A percentile compares a stretch with the other conserved stretches of the same genome.
Evolutionary conservation across 768 basidiomycete genomes (phyloP).

Genomic region (Suillus weaverae): DNA sequence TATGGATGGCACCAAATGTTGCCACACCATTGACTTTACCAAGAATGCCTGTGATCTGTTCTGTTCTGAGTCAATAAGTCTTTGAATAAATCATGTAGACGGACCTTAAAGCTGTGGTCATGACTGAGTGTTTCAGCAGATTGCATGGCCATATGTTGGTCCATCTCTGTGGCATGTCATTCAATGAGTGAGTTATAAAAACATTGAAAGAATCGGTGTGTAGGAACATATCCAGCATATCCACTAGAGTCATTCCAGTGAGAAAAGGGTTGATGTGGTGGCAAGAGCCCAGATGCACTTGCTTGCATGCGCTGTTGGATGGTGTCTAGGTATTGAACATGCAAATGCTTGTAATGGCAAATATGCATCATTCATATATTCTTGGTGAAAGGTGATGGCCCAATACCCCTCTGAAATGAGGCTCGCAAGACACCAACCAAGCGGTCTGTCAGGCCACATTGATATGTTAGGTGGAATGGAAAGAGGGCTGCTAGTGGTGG

Average conservation of each 20-base stretch:
- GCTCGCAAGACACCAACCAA: slow-evolving; percentile 18
- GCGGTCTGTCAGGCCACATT: slow-evolving; percentile 20
- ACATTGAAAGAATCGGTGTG: slow-evolving; percentile 18
- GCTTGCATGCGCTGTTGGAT: neutral
- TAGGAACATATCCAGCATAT: slow-evolving; percentile 24
- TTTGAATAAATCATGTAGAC: too few relatives aligned
- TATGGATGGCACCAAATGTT: slow-evolving; percentile 28
- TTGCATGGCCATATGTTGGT: slow-evolving; percentile 30
- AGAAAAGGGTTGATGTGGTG: slow-evolving; percentile 6
- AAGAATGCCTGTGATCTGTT: slow-evolving; percentile 32
- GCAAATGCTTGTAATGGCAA: slow-evolving; percentile 18
- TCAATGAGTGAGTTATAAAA: slow-evolving; percentile 30
- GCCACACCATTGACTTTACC: slow-evolving; percentile 25
- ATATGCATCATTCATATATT: slow-evolving; percentile 19
- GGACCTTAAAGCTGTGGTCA: slow-evolving; percentile 31
- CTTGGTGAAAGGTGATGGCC: slow-evolving; percentile 27
- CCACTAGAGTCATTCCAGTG: slow-evolving; percentile 12
- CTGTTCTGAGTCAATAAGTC: too few relatives aligned
- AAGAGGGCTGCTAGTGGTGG: slow-evolving; percentile 22
- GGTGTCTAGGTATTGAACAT: slow-evolving; percentile 9
- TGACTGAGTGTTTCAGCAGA: slow-evolving; percentile 16
- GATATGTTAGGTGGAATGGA: slow-evolving; percentile 20
- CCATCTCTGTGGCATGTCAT: slow-evolving; percentile 14
- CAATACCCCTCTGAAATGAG: slow-evolving; percentile 25
- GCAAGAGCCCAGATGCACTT: neutral